These are phyloP conservation scores for Trichosanthes truncata DNA, from an alignment of 306 rosid species.

Conservation along the genomic window DNA sequence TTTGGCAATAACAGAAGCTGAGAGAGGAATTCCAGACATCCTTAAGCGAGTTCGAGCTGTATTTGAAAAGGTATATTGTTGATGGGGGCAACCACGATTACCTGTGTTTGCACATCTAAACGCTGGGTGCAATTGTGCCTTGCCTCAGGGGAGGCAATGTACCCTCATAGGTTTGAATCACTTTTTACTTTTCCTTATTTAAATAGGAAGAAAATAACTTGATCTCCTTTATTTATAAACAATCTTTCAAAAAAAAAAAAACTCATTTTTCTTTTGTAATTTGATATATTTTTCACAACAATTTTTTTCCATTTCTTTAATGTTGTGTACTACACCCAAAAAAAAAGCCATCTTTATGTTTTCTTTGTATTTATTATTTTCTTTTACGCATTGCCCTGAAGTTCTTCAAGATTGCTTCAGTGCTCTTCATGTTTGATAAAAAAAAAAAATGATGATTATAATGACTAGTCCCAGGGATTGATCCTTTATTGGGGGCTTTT, in stretches of 20 bases:
- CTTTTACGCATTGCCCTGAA: neutral
- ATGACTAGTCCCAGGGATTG: neutral
- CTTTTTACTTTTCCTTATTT: neutral
- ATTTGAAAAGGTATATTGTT: conserved; percentile 77
- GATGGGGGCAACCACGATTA: neutral
- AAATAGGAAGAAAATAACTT: neutral
- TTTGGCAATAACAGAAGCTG: conserved; percentile 93
- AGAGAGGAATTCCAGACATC: conserved; percentile 81
- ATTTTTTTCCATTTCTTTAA: too few relatives aligned
- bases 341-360: too few relatives aligned
- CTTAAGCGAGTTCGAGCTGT: conserved; percentile 86
- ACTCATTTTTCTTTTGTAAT: too few relatives aligned
- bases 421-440: neutral
- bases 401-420: neutral
- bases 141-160: neutral
- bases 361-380: too few relatives aligned
- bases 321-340: too few relatives aligned
- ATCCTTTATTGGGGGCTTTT: neutral
- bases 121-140: neutral
- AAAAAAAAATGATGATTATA: neutral
- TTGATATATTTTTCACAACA: neutral
- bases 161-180: neutral
- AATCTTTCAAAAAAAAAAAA: neutral
- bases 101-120: neutral
- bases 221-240: neutral